Evolutionary conservation across 2,329 filamentous ascomycete species (phyloP), one percentile per base, ranked within the genome.

Genomic region (Blastomyces percursus): DNA sequence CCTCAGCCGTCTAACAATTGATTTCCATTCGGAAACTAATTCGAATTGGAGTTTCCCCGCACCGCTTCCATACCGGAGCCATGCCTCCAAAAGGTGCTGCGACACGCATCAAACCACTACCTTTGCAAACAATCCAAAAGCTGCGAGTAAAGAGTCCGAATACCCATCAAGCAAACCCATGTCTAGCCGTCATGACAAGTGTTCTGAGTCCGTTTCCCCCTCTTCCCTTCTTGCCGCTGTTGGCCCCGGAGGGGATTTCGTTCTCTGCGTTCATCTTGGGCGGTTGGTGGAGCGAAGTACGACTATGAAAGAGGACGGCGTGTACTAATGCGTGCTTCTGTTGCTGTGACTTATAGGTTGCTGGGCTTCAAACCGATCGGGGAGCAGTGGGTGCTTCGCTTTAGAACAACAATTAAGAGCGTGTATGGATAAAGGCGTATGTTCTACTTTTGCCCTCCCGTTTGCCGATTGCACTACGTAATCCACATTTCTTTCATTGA

Each of bases 341-440:
- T 38, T 12, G 32, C 50, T 7, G 61, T 7, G 27, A 4, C 30
- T 52, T 8, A 62, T 60, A 79, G 78, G 74, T 67, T 80, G 78
- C 70, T 80, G 78, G 78, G 77, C 77, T 40, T 77, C 78, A 8
- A 70, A 76, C n/a, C 77, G 76, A 61, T 75, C 77, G 57, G 71
- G 76, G 24, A 74, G 80, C n/a, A 79, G 82, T 70, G 84, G 82
- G 50, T 88, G 85, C 68, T 79, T 79, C 40, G 78, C 77, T 50
- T 73, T 88, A 42, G 85, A 87, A 71, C 78, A 84, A 68, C 81
- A 84, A 70, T 74, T 88, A 67, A 78, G 84, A 69, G 77, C 79
- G 61, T 88, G 85, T 73, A 96, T 96, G 91, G 93, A 97, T 79
- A 83, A 83, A 62, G 86, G 87, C 66, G 85, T 88, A 81, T 71